Evolutionary conservation across 768 basidiomycete species (phyloP).

Genomic region (Serendipita sp.): DNA sequence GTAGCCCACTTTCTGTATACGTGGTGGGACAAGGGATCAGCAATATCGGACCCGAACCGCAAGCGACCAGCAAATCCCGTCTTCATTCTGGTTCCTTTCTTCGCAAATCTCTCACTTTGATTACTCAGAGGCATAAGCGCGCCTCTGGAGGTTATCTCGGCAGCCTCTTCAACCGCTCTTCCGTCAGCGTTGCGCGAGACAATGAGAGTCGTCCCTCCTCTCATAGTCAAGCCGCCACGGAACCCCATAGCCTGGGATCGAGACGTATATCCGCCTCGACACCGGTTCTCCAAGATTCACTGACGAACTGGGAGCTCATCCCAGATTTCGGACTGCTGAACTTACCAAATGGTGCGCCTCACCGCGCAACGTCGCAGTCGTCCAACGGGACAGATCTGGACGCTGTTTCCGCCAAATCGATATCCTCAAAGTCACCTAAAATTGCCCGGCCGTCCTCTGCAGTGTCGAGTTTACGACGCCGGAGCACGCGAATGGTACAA

Average conservation of each 20-base stretch:
- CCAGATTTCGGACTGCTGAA: background rate
- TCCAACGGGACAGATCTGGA: background rate
- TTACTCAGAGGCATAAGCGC: background rate
- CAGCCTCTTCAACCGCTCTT: conserved; percentile 1
- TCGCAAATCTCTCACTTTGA: background rate
- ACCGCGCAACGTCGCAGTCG: background rate
- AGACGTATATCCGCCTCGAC: background rate
- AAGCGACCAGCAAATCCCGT: background rate
- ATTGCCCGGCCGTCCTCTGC: background rate
- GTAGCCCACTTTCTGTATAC: background rate
- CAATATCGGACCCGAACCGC: background rate
- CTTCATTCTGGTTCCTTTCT: background rate
- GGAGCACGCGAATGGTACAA: background rate
- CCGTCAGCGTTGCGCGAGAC: background rate
- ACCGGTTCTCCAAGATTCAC: background rate
- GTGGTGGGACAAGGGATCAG: background rate
- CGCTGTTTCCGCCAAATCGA: background rate
- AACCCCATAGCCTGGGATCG: background rate
- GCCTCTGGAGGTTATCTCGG: background rate
- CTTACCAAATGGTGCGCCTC: background rate
- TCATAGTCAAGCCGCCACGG: background rate
- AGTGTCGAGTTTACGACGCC: background rate
- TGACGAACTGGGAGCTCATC: background rate
- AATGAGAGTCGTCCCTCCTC: background rate
- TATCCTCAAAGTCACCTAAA: background rate